These are phyloP conservation scores for Moesziomyces globuligerus DNA, from an alignment of 1,284 basidiomycete genomes.

Conservation along the genomic window DNA sequence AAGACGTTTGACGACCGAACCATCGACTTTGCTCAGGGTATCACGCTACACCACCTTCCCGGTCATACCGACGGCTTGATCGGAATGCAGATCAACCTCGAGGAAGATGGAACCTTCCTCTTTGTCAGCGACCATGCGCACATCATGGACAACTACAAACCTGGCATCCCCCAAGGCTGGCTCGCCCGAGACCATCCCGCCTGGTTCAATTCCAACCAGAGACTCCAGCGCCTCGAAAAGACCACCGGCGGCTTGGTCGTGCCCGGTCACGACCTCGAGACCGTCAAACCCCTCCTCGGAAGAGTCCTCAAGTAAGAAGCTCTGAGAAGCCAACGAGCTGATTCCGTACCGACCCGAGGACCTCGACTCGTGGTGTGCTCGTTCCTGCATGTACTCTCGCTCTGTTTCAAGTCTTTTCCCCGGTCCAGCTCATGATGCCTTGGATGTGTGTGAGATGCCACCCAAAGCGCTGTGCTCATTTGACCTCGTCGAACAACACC, in stretches of 20 bases:
- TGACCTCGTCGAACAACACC: too few relatives aligned
- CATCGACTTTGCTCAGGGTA: constrained; percentile 57
- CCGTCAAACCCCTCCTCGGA: constrained; percentile 33
- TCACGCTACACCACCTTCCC: constrained; percentile 61
- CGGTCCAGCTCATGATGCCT: too few relatives aligned
- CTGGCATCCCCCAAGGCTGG: constrained; percentile 57
- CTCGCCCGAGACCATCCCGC: constrained; percentile 53
- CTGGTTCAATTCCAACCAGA: constrained; percentile 59
- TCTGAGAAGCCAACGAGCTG: too few relatives aligned
- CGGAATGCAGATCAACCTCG: constrained; percentile 58
- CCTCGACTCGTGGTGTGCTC: too few relatives aligned
- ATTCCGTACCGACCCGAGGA: too few relatives aligned
- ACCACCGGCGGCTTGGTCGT: constrained; percentile 46
- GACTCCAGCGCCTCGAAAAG: constrained; percentile 51
- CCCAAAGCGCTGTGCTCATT: too few relatives aligned
- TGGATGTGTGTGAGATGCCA: too few relatives aligned
- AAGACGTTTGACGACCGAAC: constrained; percentile 60
- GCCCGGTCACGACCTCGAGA: constrained; percentile 51
- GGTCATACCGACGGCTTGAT: constrained; percentile 63
- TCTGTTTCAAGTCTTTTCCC: too few relatives aligned
- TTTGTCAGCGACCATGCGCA: constrained; percentile 55
- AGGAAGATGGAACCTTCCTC: constrained; percentile 53
- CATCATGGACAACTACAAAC: constrained; percentile 55
- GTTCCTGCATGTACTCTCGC: too few relatives aligned
- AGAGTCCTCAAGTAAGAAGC: constrained; percentile 35